A percentile compares a stretch with the other conserved stretches of the same genome.
Evolutionary conservation across 2,329 filamentous ascomycete species (phyloP).

Genomic region (Mycocentrospora acerina): DNA sequence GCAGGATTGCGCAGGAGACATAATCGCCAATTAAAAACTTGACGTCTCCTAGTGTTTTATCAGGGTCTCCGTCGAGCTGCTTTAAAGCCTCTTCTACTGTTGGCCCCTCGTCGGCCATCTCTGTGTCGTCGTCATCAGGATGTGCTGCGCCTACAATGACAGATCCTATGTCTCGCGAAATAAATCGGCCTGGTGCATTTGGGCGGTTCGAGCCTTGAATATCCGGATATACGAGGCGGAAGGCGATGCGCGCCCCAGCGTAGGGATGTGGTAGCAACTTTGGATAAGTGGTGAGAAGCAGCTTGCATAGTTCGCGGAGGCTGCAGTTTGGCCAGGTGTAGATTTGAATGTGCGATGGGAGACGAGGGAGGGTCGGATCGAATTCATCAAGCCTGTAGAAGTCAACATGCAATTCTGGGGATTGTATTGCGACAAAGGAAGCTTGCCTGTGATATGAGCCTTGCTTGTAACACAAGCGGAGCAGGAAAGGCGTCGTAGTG

Average conservation of each 20-base stretch:
- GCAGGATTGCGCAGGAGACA: conserved; percentile 77
- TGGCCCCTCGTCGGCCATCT: conserved; percentile 12
- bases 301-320: conserved; percentile 75
- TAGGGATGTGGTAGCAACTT: conserved; percentile 70
- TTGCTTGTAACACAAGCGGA: conserved; percentile 81
- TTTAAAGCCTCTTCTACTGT: conserved; percentile 38
- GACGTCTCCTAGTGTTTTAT: conserved; percentile 73
- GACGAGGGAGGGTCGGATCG: conserved; percentile 51
- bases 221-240: conserved; percentile 84
- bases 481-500: conserved; percentile 74
- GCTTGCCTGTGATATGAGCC: conserved; percentile 69
- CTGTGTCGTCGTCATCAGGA: conserved; percentile 24
- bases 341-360: conserved; percentile 70
- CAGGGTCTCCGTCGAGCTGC: conserved; percentile 59
- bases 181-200: conserved; percentile 61
- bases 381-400: conserved; percentile 68
- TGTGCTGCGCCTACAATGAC: conserved; percentile 66
- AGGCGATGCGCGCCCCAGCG: conserved; percentile 81
- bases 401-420: conserved; percentile 2
- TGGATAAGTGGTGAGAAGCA: conserved; percentile 70
- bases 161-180: conserved; percentile 79
- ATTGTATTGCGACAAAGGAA: too few species aligned
- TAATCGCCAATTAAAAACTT: conserved; percentile 89
- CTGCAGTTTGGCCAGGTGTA: conserved; percentile 86
- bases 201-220: conserved; percentile 51